phyloP scores from a whole-genome alignment of 225 moss, liverwort and hornwort species.

The Marchantia polymorpha region DNA sequence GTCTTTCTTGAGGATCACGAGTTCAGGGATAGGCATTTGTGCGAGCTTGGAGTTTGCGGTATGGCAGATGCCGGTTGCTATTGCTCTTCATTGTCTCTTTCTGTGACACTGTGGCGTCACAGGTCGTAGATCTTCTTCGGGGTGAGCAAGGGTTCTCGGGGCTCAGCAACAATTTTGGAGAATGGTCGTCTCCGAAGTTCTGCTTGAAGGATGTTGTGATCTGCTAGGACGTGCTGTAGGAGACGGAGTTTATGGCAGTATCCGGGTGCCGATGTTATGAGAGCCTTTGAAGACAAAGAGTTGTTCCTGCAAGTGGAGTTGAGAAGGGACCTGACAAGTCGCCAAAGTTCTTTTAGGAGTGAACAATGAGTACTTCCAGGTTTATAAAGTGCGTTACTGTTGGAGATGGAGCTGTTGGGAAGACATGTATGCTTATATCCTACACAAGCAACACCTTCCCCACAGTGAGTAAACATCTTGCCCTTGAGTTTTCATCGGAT shows the following conservation, averaged over 20 bases:
- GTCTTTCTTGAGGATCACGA: neutral
- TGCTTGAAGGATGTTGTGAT: constrained; percentile 18
- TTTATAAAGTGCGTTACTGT: constrained; percentile 99
- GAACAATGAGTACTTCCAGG: constrained; percentile 98
- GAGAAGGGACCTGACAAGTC: constrained; percentile 18
- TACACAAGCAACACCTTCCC: constrained; percentile 99
- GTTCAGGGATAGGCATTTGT: constrained; percentile 6
- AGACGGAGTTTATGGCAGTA: constrained; percentile 31
- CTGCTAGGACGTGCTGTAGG: constrained; percentile 14
- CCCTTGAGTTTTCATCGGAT: neutral
- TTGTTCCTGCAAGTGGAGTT: constrained; percentile 23
- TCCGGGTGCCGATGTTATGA: constrained; percentile 35
- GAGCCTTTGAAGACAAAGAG: constrained; percentile 36
- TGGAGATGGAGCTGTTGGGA: constrained; percentile 98
- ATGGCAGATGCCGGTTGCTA: constrained; percentile 24
- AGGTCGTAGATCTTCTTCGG: constrained; percentile 20
- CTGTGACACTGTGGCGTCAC: neutral
- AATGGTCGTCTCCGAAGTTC: constrained; percentile 31
- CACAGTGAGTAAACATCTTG: constrained; percentile 61
- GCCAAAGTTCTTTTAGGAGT: constrained; percentile 10
- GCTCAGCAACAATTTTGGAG: constrained; percentile 9
- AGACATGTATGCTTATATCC: constrained; percentile 99
- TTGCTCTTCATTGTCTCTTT: constrained; percentile 3
- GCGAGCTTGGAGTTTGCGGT: constrained; percentile 11
- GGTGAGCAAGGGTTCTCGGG: neutral